phyloP scores from a whole-genome alignment of 345 rosid genomes.

The Salix caprea region DNA sequence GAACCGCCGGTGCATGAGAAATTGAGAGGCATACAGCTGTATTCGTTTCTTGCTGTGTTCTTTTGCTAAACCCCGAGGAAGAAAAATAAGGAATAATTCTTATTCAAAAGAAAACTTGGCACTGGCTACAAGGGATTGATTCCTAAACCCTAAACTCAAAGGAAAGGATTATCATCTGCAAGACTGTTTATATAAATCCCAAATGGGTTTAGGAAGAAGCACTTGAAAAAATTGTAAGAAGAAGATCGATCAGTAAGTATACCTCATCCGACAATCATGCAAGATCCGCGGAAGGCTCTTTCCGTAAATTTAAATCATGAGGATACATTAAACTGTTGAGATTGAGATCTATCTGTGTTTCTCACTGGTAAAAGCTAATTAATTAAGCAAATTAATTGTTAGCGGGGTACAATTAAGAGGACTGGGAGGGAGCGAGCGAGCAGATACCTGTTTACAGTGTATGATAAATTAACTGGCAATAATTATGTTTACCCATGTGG shows the following conservation, averaged over 20 bases:
- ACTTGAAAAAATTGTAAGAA: not conserved
- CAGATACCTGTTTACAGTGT: too few relatives aligned
- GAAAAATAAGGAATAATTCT: too few relatives aligned
- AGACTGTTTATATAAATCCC: too few relatives aligned
- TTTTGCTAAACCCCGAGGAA: too few relatives aligned
- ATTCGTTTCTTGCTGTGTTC: not conserved
- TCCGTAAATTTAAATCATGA: not conserved
- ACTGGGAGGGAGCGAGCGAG: too few relatives aligned
- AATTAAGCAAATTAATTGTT: not conserved
- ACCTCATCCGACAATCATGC: not conserved
- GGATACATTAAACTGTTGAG: not conserved
- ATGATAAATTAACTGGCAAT: not conserved
- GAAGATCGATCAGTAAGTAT: too few relatives aligned
- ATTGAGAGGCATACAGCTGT: not conserved
- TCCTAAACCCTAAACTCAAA: not conserved
- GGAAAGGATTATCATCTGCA: too few relatives aligned
- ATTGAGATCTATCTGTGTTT: not conserved
- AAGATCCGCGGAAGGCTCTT: not conserved
- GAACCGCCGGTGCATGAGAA: too few relatives aligned
- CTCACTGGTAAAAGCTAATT: too few relatives aligned
- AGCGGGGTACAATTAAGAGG: not conserved
- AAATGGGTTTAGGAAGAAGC: not conserved
- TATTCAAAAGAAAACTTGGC: not conserved
- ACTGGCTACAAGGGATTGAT: not conserved
- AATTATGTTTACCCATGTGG: not conserved